These are phyloP conservation scores for Ciborinia camelliae DNA, from an alignment of 2,329 filamentous ascomycete species.

Conservation along the genomic window DNA sequence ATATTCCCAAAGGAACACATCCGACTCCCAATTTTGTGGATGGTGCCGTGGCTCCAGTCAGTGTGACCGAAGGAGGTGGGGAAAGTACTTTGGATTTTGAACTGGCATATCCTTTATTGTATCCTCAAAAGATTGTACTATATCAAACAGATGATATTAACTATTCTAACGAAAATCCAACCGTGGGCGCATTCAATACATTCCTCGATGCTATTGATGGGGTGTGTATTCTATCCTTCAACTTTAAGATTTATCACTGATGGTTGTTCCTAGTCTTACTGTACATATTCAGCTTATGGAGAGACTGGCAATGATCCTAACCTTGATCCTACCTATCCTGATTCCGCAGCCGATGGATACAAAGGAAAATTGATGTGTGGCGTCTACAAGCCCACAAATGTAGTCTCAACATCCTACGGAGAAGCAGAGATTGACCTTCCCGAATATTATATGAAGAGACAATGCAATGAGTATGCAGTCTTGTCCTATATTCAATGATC, in stretches of 20 bases:
- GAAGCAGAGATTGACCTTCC: conserved; percentile 52
- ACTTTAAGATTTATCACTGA: not conserved
- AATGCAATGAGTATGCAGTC: conserved; percentile 43
- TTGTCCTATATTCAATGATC: not conserved
- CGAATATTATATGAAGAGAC: conserved; percentile 49
- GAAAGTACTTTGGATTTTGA: conserved; percentile 42
- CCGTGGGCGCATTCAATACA: conserved; percentile 11
- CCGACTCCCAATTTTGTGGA: conserved; percentile 36
- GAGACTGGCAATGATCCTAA: conserved; percentile 21
- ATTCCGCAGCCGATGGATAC: conserved; percentile 48
- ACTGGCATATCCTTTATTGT: conserved; percentile 46
- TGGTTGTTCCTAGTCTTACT: conserved; percentile 19
- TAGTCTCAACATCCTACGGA: conserved; percentile 52
- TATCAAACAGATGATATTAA: conserved; percentile 41
- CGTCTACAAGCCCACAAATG: conserved; percentile 42
- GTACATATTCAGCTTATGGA: conserved; percentile 21
- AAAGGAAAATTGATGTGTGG: conserved; percentile 47
- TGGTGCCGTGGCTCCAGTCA: conserved; percentile 33
- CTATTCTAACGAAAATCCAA: conserved; percentile 18
- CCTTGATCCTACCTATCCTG: conserved; percentile 51
- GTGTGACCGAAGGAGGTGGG: conserved; percentile 9
- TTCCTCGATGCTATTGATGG: conserved; percentile 23
- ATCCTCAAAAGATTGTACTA: conserved; percentile 47
- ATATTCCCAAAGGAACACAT: conserved; percentile 36
- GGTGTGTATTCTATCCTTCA: not conserved